Conservation (phyloP, 352 stramenopile species). For the Phytopythium chamaehyphon region DNA sequence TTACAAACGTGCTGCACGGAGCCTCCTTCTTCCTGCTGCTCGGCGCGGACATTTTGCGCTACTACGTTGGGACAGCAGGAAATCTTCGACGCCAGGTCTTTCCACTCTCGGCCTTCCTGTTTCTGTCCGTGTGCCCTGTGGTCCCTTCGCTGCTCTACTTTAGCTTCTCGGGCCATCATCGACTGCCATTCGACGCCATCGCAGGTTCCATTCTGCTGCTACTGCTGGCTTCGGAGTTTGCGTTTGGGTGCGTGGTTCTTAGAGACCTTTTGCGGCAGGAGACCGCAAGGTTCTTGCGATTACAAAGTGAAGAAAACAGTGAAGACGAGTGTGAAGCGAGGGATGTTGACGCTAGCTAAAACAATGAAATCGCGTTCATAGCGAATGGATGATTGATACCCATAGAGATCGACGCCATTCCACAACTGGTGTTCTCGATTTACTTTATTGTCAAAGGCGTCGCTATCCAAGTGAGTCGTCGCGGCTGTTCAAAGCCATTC, state of each 20-base stretch:
- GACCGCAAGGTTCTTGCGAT: constrained; percentile 49
- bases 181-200: constrained; percentile 43
- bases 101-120: constrained; percentile 61
- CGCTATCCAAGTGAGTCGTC: too few species aligned
- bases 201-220: constrained; percentile 25
- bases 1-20: constrained; percentile 36
- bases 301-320: constrained; percentile 11
- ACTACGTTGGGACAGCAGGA: constrained; percentile 52
- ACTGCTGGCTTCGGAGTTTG: constrained; percentile 37
- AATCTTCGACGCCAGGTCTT: constrained; percentile 61
- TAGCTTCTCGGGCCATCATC: constrained; percentile 47
- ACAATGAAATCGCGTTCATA: constrained; percentile 5
- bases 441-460: not conserved
- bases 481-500: constrained; percentile 1
- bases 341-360: constrained; percentile 1
- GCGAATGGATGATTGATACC: not conserved
- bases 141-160: constrained; percentile 51
- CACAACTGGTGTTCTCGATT: constrained; percentile 1
- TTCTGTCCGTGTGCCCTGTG: constrained; percentile 57
- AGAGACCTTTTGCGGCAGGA: constrained; percentile 53
- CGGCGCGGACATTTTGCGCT: constrained; percentile 38
- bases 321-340: constrained; percentile 4
- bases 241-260: constrained; percentile 37
- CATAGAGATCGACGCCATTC: not conserved
- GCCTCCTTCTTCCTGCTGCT: constrained; percentile 43